A percentile compares a stretch with the other conserved stretches of the same genome.
Evolutionary conservation across 2,329 filamentous ascomycete species (phyloP).

Genomic region (Plectosphaerella plurivora): DNA sequence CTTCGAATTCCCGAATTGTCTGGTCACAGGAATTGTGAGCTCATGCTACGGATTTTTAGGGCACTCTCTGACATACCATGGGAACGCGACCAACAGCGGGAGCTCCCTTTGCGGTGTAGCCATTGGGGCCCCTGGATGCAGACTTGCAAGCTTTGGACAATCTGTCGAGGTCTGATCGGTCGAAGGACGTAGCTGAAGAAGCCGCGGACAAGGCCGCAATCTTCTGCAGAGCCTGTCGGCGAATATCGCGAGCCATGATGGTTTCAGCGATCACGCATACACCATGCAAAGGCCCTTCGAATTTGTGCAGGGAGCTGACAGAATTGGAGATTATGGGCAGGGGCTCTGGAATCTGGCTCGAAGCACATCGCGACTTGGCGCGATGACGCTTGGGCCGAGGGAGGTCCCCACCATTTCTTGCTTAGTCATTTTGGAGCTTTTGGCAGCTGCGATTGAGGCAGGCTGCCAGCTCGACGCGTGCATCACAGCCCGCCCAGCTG

Average conservation of each 20-base stretch:
- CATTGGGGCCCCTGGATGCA: slow-evolving; percentile 42
- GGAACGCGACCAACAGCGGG: slow-evolving; percentile 48
- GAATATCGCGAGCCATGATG: slow-evolving; percentile 50
- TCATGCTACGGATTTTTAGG: background rate
- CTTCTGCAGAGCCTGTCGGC: slow-evolving; percentile 59
- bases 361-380: slow-evolving; percentile 5
- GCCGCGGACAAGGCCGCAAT: slow-evolving; percentile 59
- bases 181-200: slow-evolving; percentile 47
- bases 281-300: slow-evolving; percentile 1
- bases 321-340: background rate
- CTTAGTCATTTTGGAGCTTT: slow-evolving; percentile 38
- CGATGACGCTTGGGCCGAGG: slow-evolving; percentile 6
- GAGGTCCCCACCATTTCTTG: slow-evolving; percentile 12
- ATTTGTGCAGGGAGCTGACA: background rate
- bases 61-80: slow-evolving; percentile 43
- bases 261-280: slow-evolving; percentile 4
- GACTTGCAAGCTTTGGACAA: slow-evolving; percentile 54
- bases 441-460: slow-evolving; percentile 26
- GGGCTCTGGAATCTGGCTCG: background rate
- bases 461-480: slow-evolving; percentile 48
- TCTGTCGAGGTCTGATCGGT: slow-evolving; percentile 59
- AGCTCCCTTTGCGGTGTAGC: slow-evolving; percentile 32
- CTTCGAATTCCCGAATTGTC: slow-evolving; percentile 87
- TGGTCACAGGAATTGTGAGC: slow-evolving; percentile 27
- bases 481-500: slow-evolving; percentile 11